Conservation (phyloP, 202 grass and related monocot genomes). For the Carex arenaria region DNA sequence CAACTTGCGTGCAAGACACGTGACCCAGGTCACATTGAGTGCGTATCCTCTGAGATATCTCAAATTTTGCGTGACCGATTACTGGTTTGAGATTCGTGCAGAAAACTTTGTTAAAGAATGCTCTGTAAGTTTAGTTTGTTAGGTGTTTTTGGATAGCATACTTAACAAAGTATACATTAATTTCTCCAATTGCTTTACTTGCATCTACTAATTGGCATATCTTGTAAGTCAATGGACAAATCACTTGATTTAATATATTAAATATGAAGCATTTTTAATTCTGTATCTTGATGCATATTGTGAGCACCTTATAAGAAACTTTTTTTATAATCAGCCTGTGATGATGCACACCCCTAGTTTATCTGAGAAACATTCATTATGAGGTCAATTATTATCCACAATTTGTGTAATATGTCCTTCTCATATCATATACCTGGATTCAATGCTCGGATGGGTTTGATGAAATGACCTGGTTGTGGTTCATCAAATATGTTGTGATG, state of each 20-base stretch:
- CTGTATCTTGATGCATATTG: background rate
- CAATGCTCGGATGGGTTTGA: background rate
- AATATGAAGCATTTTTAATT: background rate
- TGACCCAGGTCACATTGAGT: background rate
- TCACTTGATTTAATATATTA: background rate
- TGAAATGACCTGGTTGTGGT: background rate
- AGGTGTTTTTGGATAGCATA: too few relatives aligned
- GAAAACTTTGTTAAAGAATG: too few relatives aligned
- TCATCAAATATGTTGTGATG: background rate
- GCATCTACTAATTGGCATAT: too few relatives aligned
- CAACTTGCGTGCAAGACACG: background rate
- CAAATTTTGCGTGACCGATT: too few relatives aligned
- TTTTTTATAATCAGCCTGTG: background rate
- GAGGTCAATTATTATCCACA: background rate
- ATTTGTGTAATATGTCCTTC: background rate
- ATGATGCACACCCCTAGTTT: background rate
- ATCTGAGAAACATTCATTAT: background rate
- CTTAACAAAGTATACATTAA: too few relatives aligned
- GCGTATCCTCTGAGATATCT: too few relatives aligned
- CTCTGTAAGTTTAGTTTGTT: too few relatives aligned
- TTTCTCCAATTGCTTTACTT: too few relatives aligned
- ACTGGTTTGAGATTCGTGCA: too few relatives aligned
- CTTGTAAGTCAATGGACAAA: background rate
- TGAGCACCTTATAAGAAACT: background rate
- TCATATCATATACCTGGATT: background rate